Base-by-base conservation (phyloP, 176 grass and related monocot genomes). In the Typha latifolia region DNA sequence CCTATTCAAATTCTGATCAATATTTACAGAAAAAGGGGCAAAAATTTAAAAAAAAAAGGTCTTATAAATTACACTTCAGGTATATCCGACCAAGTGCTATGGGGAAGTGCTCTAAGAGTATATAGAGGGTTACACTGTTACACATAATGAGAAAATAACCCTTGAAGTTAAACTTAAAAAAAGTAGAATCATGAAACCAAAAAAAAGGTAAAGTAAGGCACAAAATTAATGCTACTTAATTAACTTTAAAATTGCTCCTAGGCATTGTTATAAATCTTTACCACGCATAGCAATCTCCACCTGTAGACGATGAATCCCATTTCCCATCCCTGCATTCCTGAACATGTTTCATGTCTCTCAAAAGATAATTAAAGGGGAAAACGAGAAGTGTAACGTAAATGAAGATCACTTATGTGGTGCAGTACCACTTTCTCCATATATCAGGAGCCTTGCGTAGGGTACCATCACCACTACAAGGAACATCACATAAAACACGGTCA, bases 401-500 rank as follows among this genome's bases (percentile, higher is more conserved):
- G 19, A n/a, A 59, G 32, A 16, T 66, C 11, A 59, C n/a, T 0
- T 48, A 6, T 61, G 66, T 13, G 68, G 43, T 70, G 68, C 26
- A 53, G 80, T 84, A 97, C 94, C 88, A 97, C 32, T 91, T 97
- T 83, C 94, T 86, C 94, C 94, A 97, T 59, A 97, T 90, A 86
- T 92, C 94, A 82, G 94, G 94, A 80, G 94, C 94, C 67, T 97
- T 97, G 51, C 94, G 83, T 14, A 82, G 80, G 78, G 94, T 97
- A 12, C 94, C 94, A 78, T 97, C 94, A n/a, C 94, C 94, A 64
- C 94, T 97, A 66, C 94, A 97, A 71, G 94, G 94, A 69, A 97
- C 94, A 76, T 97, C 94, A 74, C 94, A 97, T 18, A 97, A 72
- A 18, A 97, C 83, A 66, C 94, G 79, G 47, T 97, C 88, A 82